Evolutionary conservation across 2,329 filamentous ascomycete genomes (phyloP), one percentile per base, ranked within the genome.

Genomic region (Fusarium piperis): DNA sequence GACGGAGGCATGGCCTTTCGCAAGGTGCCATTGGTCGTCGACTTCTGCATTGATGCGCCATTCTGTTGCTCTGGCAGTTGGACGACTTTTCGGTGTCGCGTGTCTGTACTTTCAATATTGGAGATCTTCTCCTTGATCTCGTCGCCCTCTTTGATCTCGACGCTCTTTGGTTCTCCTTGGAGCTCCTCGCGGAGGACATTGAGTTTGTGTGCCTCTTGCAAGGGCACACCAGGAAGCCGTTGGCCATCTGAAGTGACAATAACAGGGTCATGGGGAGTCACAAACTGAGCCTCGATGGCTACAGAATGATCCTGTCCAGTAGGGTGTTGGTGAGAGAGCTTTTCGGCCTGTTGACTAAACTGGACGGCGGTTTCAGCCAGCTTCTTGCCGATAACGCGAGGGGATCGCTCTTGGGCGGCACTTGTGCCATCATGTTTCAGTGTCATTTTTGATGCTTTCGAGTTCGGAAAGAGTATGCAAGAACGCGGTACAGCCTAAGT

Each of bases 211-310:
- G 93, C 92, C 81, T 95, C 92, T 33, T 88, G 84, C 6, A 94
- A 78, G 2, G 92, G 92, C 2, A 94, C 90, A 1, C 88, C 87
- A 0, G 93, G 92, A 7, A 94, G 79, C 39, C 92, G 84, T 52
- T 87, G 86, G 32, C 92, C 92, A 77, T 92, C 88, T 15, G 87
- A 86, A 1, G 92, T 94, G 59, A 91, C 83, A 51, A 95, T 88
- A 16, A 94, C 89, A 0, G 92, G 89, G 78, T 95, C 92, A 55
- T 91, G 89, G 0, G 91, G 87, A 1, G 93, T 95, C 33, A 91
- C 82, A 67, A 87, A 90, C n/a, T 81, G 86, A 32, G 92, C 91
- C 76, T 91, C 85, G 55, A 91, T 82, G 2, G 91, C 91, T 15
- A 89, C 85, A 6, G 57, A 81, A 64, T 55, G 76, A 64, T 74